Evolutionary conservation across 805 yeast genomes (phyloP), one percentile per base, ranked within the genome.

Genomic region (Metschnikowia rubicola): DNA sequence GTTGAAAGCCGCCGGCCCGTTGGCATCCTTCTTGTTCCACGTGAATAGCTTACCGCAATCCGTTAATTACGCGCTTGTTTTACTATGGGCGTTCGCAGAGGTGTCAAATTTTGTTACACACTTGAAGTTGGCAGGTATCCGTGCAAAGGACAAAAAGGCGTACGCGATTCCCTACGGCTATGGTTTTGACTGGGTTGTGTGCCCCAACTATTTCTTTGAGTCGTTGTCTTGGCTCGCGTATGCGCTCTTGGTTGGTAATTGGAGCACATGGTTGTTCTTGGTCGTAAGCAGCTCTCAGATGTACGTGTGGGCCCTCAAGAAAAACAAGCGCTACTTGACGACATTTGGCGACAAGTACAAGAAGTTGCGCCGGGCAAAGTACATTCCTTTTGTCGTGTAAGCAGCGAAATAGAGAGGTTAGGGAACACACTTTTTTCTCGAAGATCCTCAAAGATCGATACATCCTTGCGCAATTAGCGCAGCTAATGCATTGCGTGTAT

Each of bases 171-270:
- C 98, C 19, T 74, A 75, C 51, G 97, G 96, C 15, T 95, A 88
- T 57, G 86, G 92, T 9, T 94, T 94, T 63, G 75, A 80, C 50
- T 67, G 74, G 48, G 87, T 91, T 32, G 83, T 94, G n/a, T 86
- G 89, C 66, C 99, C 99, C 55, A 94, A 94, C 71, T 94, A 94
- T 67, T 85, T 89, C 56, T 92, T 90, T 65, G 99, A 94, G 74
- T 70, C 80, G 37, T 67, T 85, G 56, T 74, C 83, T 1, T 94
- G 97, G 96, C 62, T 84, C 1, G 66, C 77, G 28, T 81, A 84
- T 59, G 80, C 92, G 17, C 49, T 89, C 28, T 72, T 89, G 61
- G 83, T 81, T 57, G 84, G 89, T 52, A 89, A 90, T 70, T 75
- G 92, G 79, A 77, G 90, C 32, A 78, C 92, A 30, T 75, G 83